These are phyloP conservation scores for Entomortierella lignicola DNA, from an alignment of 192 early-diverging fungal genomes.

Conservation along the genomic window DNA sequence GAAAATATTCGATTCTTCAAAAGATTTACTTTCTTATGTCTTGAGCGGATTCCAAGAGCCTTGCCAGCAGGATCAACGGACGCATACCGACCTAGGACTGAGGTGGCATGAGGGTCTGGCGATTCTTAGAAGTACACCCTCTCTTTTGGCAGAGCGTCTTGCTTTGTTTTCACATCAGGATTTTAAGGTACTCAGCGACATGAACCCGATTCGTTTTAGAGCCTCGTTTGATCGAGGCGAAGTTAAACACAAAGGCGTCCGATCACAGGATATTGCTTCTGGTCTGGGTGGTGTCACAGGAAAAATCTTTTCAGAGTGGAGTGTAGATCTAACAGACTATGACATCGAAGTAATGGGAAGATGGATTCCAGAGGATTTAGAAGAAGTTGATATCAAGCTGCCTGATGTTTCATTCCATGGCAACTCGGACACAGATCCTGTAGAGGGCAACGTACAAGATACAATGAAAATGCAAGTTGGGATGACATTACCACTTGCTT, in stretches of 20 bases:
- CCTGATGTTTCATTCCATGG: background rate
- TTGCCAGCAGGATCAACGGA: background rate
- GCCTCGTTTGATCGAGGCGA: conserved; percentile 46
- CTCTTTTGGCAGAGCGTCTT: conserved; percentile 11
- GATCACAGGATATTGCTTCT: conserved; percentile 48
- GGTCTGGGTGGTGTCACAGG: conserved; percentile 31
- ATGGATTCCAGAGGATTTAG: conserved; percentile 24
- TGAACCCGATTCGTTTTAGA: conserved; percentile 6
- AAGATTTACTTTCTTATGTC: background rate
- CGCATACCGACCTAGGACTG: background rate
- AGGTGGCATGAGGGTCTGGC: conserved; percentile 22
- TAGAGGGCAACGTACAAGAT: background rate
- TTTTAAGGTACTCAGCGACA: background rate
- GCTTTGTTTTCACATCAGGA: background rate
- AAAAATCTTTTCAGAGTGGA: conserved; percentile 48
- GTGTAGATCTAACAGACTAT: conserved; percentile 54
- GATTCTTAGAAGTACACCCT: conserved; percentile 10
- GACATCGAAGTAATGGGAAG: conserved; percentile 53
- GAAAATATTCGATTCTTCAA: conserved; percentile 4
- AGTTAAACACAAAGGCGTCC: conserved; percentile 38
- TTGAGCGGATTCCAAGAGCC: background rate
- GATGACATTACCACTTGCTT: conserved; percentile 26
- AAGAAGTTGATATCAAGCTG: conserved; percentile 5
- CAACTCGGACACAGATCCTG: background rate
- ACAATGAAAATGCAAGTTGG: conserved; percentile 25